Evolutionary conservation across 768 basidiomycete genomes (phyloP).

Genomic region (Psilocybe subaeruginosa): DNA sequence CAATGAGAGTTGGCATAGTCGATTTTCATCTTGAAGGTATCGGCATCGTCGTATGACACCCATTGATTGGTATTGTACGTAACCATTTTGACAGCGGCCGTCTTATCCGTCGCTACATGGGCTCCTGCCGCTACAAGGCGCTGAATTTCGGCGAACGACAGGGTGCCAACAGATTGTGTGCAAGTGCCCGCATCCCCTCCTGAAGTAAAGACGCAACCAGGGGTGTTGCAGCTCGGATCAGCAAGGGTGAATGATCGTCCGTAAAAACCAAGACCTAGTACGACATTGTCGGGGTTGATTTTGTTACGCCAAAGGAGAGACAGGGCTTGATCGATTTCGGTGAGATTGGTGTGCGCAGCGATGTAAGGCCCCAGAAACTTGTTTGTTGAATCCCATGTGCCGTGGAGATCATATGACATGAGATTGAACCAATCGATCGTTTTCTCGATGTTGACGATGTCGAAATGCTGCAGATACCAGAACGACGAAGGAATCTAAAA

Average conservation of each 20-base stretch:
- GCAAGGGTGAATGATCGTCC: constrained; percentile 6
- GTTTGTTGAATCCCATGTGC: constrained; percentile 6
- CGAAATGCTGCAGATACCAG: constrained; percentile 13
- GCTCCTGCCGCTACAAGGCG: not conserved
- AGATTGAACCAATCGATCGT: constrained; percentile 3
- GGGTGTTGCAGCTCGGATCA: not conserved
- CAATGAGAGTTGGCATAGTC: not conserved
- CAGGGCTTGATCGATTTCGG: not conserved
- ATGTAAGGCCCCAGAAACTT: not conserved
- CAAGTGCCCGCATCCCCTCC: not conserved
- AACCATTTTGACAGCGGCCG: not conserved
- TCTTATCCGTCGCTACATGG: not conserved
- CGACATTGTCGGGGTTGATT: not conserved
- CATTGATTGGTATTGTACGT: not conserved
- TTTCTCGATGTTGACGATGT: not conserved
- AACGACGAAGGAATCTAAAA: not conserved
- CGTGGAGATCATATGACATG: constrained; percentile 13
- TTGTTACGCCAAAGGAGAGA: not conserved
- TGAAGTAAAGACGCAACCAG: not conserved
- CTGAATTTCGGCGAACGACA: not conserved
- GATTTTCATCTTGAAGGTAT: not conserved
- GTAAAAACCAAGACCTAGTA: constrained; percentile 1
- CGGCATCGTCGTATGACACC: not conserved
- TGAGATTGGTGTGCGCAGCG: constrained; percentile 2
- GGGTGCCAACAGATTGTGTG: not conserved